Conservation (phyloP, 2,329 filamentous ascomycete genomes). For the Tolypocladium ovalisporum region DNA sequence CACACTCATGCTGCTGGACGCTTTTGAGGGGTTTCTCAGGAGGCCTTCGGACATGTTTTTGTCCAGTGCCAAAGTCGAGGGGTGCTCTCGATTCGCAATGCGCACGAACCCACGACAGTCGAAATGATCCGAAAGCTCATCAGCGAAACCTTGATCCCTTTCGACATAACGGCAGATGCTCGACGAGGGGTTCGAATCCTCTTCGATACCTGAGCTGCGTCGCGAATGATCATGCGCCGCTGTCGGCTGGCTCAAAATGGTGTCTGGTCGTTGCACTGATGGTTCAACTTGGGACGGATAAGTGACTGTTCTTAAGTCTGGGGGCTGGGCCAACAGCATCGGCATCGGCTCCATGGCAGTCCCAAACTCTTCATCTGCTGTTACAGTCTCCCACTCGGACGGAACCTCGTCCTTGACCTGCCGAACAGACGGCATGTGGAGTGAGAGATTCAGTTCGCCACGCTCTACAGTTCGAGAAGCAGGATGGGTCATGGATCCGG, state of each 20-base stretch:
- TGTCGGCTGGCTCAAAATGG: neutral
- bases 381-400: conserved; percentile 21
- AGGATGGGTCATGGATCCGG: neutral
- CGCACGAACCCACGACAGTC: neutral
- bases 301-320: neutral
- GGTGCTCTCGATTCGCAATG: neutral
- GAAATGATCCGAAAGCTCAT: neutral
- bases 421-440: neutral
- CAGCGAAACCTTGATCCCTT: neutral
- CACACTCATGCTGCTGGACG: conserved; percentile 23
- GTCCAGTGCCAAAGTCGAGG: neutral
- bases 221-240: neutral
- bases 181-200: neutral
- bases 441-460: neutral
- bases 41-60: conserved; percentile 1
- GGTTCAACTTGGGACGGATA: too few relatives aligned
- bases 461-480: neutral
- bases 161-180: neutral
- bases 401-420: conserved; percentile 9
- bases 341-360: neutral
- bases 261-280: neutral
- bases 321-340: neutral
- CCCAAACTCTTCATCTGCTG: conserved; percentile 13
- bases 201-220: neutral
- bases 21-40: conserved; percentile 11